Evolutionary conservation across 176 grass and related monocot genomes (phyloP).

Genomic region (maize (Zea mays)): DNA sequence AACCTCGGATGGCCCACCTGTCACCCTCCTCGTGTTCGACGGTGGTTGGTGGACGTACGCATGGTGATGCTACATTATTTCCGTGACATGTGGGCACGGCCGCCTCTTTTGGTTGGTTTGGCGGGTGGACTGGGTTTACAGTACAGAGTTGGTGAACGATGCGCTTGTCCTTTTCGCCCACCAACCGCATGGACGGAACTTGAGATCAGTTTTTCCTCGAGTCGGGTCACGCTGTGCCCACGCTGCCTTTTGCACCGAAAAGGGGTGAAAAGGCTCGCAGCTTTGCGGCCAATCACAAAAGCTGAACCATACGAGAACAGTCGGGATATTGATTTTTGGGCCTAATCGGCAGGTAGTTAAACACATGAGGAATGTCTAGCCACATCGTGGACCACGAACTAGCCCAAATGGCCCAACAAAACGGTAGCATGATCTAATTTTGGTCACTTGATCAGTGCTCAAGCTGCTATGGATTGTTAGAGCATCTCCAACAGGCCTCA

Average conservation of each 20-base stretch:
- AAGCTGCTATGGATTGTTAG: too few relatives aligned
- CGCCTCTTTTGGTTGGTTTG: background rate
- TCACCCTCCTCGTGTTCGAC: background rate
- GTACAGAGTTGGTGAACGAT: background rate
- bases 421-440: too few relatives aligned
- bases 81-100: background rate
- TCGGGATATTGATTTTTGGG: background rate
- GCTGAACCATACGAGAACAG: background rate
- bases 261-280: background rate
- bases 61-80: rapidly evolving
- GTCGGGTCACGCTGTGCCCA: background rate
- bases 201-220: background rate
- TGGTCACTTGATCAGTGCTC: too few relatives aligned
- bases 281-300: background rate
- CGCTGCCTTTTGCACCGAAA: background rate
- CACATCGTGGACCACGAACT: too few relatives aligned
- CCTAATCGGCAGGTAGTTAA: background rate
- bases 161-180: constrained; percentile 31
- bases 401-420: too few relatives aligned
- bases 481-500: too few relatives aligned
- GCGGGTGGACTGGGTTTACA: background rate
- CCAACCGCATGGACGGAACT: background rate
- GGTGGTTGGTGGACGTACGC: constrained; percentile 32
- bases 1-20: constrained; percentile 35
- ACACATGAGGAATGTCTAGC: background rate